Evolutionary conservation across 164 flowering plant genomes (phyloP).

Genomic region (Akebia trifoliata): DNA sequence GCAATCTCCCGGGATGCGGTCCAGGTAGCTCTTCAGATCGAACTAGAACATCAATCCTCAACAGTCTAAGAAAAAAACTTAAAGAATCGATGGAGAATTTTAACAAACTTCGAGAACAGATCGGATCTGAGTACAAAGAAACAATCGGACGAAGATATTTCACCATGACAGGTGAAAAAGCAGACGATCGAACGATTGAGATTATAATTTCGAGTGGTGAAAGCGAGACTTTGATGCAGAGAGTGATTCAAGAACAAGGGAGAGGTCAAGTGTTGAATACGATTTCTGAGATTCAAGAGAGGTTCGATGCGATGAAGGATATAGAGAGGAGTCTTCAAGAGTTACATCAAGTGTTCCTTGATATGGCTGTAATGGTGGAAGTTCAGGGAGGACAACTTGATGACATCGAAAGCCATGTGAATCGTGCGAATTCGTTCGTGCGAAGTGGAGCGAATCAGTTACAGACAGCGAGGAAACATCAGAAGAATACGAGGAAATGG

Average conservation of each 20-base stretch:
- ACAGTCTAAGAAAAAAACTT: slow-evolving; percentile 56
- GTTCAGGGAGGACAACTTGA: slow-evolving; percentile 54
- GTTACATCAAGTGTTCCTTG: slow-evolving; percentile 62
- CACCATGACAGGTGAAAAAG: slow-evolving; percentile 74
- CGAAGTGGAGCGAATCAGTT: slow-evolving; percentile 30
- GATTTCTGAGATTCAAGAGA: slow-evolving; percentile 53
- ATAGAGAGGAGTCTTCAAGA: slow-evolving; percentile 54
- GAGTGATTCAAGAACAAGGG: slow-evolving; percentile 67
- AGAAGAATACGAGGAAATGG: slow-evolving; percentile 53
- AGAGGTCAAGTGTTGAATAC: slow-evolving; percentile 51
- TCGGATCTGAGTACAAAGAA: slow-evolving; percentile 62
- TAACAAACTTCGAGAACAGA: slow-evolving; percentile 41
- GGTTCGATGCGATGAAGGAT: slow-evolving; percentile 59
- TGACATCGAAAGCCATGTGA: slow-evolving; percentile 60
- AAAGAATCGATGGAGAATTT: slow-evolving; percentile 59
- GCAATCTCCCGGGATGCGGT: slow-evolving; percentile 63
- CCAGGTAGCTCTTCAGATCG: slow-evolving; percentile 81
- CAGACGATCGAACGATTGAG: slow-evolving; percentile 54
- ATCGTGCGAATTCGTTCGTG: slow-evolving; percentile 42
- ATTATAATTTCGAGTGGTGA: slow-evolving; percentile 63
- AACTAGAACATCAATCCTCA: slow-evolving; percentile 63
- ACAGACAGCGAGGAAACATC: slow-evolving; percentile 31
- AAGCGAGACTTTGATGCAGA: slow-evolving; percentile 76
- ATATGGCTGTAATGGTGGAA: slow-evolving; percentile 58
- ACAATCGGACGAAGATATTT: slow-evolving; percentile 66